Evolutionary conservation across 768 basidiomycete genomes (phyloP).

Genomic region (Pholiota microspora): DNA sequence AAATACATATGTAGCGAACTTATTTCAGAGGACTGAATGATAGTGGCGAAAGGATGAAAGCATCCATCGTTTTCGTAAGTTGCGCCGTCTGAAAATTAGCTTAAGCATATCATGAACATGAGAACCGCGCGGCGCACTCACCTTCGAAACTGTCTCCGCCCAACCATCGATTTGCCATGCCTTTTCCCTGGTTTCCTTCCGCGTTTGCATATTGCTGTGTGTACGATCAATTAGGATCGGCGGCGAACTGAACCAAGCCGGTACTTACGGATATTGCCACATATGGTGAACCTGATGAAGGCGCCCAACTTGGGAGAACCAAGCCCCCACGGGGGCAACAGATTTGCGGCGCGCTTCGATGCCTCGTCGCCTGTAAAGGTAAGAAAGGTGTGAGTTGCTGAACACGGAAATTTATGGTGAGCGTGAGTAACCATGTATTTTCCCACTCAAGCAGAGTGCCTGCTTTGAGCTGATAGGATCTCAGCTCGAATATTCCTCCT

Average conservation of each 20-base stretch:
- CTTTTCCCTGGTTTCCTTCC: constrained; percentile 83
- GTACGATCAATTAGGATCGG: constrained; percentile 9
- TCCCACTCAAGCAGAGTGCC: constrained; percentile 97
- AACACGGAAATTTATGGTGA: constrained; percentile 3
- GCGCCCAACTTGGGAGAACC: constrained; percentile 87
- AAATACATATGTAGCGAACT: constrained; percentile 16
- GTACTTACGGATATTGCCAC: constrained; percentile 91
- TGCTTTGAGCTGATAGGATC: constrained; percentile 84
- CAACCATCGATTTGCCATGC: constrained; percentile 96
- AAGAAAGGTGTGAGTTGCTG: constrained; percentile 3
- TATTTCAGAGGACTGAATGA: constrained; percentile 86
- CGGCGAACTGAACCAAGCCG: constrained; percentile 3
- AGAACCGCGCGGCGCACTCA: constrained; percentile 25
- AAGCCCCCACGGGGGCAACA: constrained; percentile 85
- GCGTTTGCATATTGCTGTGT: constrained; percentile 64
- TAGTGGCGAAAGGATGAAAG: constrained; percentile 76
- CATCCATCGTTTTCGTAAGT: constrained; percentile 83
- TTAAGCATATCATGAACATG: constrained; percentile 11
- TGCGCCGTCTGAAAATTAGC: constrained; percentile 71
- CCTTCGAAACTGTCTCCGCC: constrained; percentile 94
- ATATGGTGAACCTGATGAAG: constrained; percentile 91
- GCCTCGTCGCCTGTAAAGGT: constrained; percentile 72
- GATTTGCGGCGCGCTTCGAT: constrained; percentile 91
- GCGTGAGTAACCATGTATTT: constrained; percentile 66
- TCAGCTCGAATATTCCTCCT: constrained; percentile 92